A percentile compares a stretch with the other conserved stretches of the same genome.
Evolutionary conservation across 805 yeast species (phyloP).

Genomic region (Suhomyces vadensis): DNA sequence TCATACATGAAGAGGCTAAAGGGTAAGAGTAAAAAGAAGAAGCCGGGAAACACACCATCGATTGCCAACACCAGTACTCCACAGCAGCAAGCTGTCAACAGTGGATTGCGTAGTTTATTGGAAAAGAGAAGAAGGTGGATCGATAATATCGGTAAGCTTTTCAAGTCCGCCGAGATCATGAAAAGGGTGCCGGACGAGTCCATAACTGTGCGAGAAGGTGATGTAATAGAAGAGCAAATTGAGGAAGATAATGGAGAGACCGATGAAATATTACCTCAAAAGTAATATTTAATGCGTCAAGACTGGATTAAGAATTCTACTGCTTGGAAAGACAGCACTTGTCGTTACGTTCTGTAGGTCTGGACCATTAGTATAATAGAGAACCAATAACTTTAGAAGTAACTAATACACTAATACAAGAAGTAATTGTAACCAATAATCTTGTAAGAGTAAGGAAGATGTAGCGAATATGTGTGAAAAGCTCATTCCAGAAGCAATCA

Average conservation of each 20-base stretch:
- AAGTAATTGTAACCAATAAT: too few species aligned
- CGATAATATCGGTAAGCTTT: slow-evolving; percentile 82
- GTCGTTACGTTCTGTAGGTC: too few species aligned
- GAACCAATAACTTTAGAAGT: too few species aligned
- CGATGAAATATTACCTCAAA: slow-evolving; percentile 13
- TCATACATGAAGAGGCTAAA: slow-evolving; percentile 82
- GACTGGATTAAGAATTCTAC: too few species aligned
- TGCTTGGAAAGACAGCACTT: too few species aligned
- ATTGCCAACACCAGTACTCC: slow-evolving; percentile 25
- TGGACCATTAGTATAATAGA: too few species aligned
- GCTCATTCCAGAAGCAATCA: too few species aligned
- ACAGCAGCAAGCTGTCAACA: slow-evolving; percentile 70
- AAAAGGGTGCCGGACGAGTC: slow-evolving; percentile 68
- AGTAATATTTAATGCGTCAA: too few species aligned
- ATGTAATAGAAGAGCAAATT: slow-evolving; percentile 35
- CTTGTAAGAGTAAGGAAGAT: too few species aligned
- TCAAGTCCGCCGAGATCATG: slow-evolving; percentile 67
- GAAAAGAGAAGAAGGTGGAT: slow-evolving; percentile 92
- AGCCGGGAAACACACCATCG: slow-evolving; percentile 29
- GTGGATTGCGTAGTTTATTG: slow-evolving; percentile 73
- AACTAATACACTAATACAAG: too few species aligned
- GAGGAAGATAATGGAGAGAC: slow-evolving; percentile 28
- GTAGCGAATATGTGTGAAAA: too few species aligned
- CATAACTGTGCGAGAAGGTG: slow-evolving; percentile 47
- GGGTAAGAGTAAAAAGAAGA: slow-evolving; percentile 67